These are phyloP conservation scores for Aspergillus pseudoterreus DNA, from an alignment of 2,329 filamentous ascomycete genomes.

Conservation along the genomic window DNA sequence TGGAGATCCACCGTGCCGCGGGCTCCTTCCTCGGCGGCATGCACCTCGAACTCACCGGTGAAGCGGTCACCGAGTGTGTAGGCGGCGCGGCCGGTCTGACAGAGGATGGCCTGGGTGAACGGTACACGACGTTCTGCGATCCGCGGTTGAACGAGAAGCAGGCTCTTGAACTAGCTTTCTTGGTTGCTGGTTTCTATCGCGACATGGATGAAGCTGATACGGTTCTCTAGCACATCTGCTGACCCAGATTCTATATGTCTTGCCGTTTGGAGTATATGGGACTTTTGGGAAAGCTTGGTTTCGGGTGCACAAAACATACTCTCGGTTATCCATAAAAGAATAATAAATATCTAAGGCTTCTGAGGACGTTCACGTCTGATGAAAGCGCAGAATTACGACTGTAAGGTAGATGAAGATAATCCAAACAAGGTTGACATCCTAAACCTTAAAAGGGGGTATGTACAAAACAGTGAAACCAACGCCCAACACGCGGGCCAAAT, in stretches of 20 bases:
- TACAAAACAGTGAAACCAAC: too few species aligned
- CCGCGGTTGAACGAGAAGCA: slow-evolving; percentile 96
- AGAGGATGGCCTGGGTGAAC: slow-evolving; percentile 82
- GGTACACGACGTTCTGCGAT: slow-evolving; percentile 96
- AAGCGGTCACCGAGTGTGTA: slow-evolving; percentile 93
- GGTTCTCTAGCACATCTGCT: neutral
- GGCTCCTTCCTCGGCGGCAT: slow-evolving; percentile 88
- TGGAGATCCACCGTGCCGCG: slow-evolving; percentile 78
- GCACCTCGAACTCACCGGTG: slow-evolving; percentile 91
- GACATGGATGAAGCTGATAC: slow-evolving; percentile 36
- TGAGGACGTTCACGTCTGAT: too few species aligned
- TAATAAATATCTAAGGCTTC: too few species aligned
- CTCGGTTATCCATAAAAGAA: too few species aligned
- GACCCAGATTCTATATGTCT: too few species aligned
- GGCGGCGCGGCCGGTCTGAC: slow-evolving; percentile 82
- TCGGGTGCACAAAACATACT: too few species aligned
- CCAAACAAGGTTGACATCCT: too few species aligned
- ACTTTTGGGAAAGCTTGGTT: neutral
- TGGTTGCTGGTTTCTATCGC: slow-evolving; percentile 79
- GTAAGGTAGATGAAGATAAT: too few species aligned
- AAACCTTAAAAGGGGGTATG: too few species aligned
- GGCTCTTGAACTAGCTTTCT: slow-evolving; percentile 87
- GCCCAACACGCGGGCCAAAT: neutral
- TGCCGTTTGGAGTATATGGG: too few species aligned
- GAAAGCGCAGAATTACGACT: too few species aligned